Evolutionary conservation across 177 flowering plant species (phyloP), one percentile per base, ranked within the genome.

Genomic region (Tripterygium wilfordii): DNA sequence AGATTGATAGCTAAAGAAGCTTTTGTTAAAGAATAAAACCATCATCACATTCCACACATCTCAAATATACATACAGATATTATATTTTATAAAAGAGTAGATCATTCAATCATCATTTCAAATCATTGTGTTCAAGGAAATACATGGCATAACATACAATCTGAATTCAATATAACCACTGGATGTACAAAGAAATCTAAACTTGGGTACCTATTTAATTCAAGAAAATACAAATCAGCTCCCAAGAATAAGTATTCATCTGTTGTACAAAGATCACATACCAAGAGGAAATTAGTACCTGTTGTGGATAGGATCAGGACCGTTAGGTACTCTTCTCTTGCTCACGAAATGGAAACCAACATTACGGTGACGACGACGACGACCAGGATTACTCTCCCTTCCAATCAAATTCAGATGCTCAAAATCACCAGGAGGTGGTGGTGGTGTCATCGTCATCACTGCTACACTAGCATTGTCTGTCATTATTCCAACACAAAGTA

Each of bases 231-330:
- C n/a, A n/a, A n/a, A n/a, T n/a, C n/a, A n/a, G n/a, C n/a, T n/a
- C n/a, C n/a, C n/a, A n/a, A n/a, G n/a, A n/a, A n/a, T n/a, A n/a
- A n/a, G n/a, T n/a, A n/a, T n/a, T n/a, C n/a, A n/a, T n/a, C n/a
- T n/a, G n/a, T n/a, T n/a, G 12, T 30, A 30, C 7, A 6, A 18
- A 17, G 14, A 30, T 17, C 22, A 18, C 4, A 20, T 6, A 36
- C 22, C 18, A 24, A 39, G 25, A 21, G 18, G 4, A 26, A 40
- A 36, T 24, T 41, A 20, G 50, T 70, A 83, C 96, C 88, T 81
- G 91, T 87, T 87, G 57, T 87, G 96, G 45, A 87, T 83, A 42
- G 96, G 96, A 60, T 87, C 88, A 53, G 96, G 83, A 26, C 87
- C 96, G 52, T 72, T 83, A 6, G 96, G 96, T 13, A 87, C 91